Conservation (phyloP, 2,329 filamentous ascomycete species). For the Ophiostoma triangulosporum region DNA sequence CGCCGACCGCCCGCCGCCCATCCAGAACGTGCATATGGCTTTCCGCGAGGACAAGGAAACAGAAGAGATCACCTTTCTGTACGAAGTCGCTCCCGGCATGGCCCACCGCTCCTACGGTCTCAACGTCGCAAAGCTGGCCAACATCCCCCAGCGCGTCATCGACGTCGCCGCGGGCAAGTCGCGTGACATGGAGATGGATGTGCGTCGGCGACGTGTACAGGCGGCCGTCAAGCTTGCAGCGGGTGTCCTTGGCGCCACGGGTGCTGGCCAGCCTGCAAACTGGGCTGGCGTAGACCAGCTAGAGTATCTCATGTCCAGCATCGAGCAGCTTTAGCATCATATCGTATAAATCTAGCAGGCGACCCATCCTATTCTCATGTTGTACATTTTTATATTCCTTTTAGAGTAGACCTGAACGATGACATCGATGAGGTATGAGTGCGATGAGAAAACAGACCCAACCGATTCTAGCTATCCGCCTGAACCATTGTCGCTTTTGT, state of each 20-base stretch:
- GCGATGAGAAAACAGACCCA: not conserved
- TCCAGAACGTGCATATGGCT: constrained; percentile 82
- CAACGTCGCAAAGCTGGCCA: constrained; percentile 80
- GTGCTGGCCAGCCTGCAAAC: constrained; percentile 22
- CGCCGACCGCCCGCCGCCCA: constrained; percentile 39
- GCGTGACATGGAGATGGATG: constrained; percentile 61
- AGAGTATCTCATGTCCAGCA: constrained; percentile 38
- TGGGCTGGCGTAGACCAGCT: constrained; percentile 25
- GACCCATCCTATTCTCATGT: not conserved
- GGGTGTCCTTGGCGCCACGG: not conserved
- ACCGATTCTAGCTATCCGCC: not conserved
- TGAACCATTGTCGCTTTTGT: not conserved
- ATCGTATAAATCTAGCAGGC: not conserved
- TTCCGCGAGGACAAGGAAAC: constrained; percentile 38
- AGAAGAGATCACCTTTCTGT: constrained; percentile 80
- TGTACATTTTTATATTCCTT: not conserved
- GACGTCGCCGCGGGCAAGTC: constrained; percentile 72
- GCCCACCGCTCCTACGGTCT: constrained; percentile 89
- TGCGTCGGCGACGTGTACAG: constrained; percentile 47
- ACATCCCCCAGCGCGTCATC: constrained; percentile 62
- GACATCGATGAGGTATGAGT: not conserved
- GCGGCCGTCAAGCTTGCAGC: constrained; percentile 30
- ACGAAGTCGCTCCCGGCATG: constrained; percentile 81
- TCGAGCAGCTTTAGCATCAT: constrained; percentile 40
- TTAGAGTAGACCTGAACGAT: too few relatives aligned